Percentiles rank a stretch among this genome's conserved stretches.
These are phyloP conservation scores for Penicillium roqueforti DNA, from an alignment of 495 filamentous ascomycete species.

Conservation along the genomic window DNA sequence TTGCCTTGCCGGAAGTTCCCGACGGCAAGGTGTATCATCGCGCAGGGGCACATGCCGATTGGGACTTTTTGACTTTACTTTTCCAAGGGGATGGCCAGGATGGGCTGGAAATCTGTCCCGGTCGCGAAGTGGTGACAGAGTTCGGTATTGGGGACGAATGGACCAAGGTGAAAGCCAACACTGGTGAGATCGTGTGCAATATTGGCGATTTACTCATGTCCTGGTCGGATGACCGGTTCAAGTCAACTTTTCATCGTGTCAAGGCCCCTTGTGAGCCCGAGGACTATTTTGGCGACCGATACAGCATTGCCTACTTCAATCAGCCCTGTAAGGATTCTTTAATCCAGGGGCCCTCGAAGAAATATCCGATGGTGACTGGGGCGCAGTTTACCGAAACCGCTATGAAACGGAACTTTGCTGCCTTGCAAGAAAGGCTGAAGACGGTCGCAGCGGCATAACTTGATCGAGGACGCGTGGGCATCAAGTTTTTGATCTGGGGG, in stretches of 20 bases:
- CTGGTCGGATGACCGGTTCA: conserved; percentile 67
- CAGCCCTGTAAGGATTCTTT: conserved; percentile 57
- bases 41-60: conserved; percentile 63
- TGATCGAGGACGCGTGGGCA: neutral
- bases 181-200: conserved; percentile 61
- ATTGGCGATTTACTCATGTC: conserved; percentile 67
- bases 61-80: conserved; percentile 60
- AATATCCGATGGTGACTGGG: conserved; percentile 57
- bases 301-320: conserved; percentile 65
- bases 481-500: neutral
- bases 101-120: conserved; percentile 64
- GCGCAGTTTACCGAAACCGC: conserved; percentile 55
- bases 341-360: conserved; percentile 57
- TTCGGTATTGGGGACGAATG: conserved; percentile 57
- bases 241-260: conserved; percentile 60
- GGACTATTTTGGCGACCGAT: conserved; percentile 56
- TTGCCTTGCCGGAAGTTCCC: conserved; percentile 38
- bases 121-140: conserved; percentile 55
- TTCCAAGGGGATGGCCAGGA: conserved; percentile 60
- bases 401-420: conserved; percentile 55
- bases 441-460: conserved; percentile 20
- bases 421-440: conserved; percentile 31
- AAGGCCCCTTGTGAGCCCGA: conserved; percentile 50
- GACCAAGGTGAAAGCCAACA: conserved; percentile 56
- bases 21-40: conserved; percentile 50